These are phyloP conservation scores for Cardamine chenopodiifolia DNA, from an alignment of 345 rosid species.

Conservation along the genomic window DNA sequence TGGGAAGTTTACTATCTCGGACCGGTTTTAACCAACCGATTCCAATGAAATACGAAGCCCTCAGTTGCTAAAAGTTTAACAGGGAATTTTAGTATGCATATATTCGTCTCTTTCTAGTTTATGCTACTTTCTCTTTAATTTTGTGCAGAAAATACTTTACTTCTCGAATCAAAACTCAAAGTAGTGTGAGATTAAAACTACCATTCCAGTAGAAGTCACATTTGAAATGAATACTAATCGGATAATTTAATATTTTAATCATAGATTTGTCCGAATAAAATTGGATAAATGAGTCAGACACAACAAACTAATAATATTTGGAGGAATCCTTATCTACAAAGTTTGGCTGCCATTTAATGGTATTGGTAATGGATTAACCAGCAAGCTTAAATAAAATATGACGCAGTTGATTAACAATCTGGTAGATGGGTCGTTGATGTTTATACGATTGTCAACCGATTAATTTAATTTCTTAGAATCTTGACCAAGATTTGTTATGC, in stretches of 20 bases:
- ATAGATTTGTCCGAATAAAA: constrained; percentile 17
- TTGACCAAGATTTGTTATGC: constrained; percentile 18
- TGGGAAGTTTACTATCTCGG: constrained; percentile 73
- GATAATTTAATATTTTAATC: not conserved
- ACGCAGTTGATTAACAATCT: not conserved
- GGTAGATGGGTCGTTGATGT: not conserved
- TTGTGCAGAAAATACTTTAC: constrained; percentile 5
- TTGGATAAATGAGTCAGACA: constrained; percentile 27
- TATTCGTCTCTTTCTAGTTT: constrained; percentile 8
- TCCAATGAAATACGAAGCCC: constrained; percentile 78
- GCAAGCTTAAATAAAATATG: not conserved
- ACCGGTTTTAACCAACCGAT: constrained; percentile 79
- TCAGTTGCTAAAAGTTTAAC: constrained; percentile 64
- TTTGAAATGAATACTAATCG: not conserved
- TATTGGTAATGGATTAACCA: constrained; percentile 1
- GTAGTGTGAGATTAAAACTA: not conserved
- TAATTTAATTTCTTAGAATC: not conserved
- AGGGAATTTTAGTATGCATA: constrained; percentile 20
- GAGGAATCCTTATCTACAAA: constrained; percentile 40
- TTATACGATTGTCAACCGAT: not conserved
- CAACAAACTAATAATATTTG: constrained; percentile 8
- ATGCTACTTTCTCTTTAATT: constrained; percentile 14
- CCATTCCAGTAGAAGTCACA: not conserved
- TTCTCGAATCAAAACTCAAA: not conserved
- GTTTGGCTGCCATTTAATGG: constrained; percentile 22